Conservation (phyloP, 139 green algal species). For the Ulvella scutata region DNA sequence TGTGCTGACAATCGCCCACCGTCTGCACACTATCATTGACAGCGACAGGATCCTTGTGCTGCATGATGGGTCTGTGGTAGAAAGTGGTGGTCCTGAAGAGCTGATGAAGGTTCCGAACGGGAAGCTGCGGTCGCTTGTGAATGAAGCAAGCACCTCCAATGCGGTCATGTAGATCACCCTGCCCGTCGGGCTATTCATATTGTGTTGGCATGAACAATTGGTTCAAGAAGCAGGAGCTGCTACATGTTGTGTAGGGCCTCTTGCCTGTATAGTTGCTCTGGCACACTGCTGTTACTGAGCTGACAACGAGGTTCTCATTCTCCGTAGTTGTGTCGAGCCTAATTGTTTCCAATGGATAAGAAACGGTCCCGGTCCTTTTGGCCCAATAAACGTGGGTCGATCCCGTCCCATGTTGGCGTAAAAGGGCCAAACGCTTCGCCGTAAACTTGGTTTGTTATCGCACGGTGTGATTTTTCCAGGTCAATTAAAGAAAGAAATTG, state of each 20-base stretch:
- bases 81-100: not conserved
- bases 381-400: no score
- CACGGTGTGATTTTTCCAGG: no score
- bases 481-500: no score
- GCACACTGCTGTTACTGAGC: no score
- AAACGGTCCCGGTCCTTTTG: no score
- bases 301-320: no score
- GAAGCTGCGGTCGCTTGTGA: not conserved
- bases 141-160: not conserved
- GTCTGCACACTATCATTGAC: slow-evolving; percentile 33
- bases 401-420: no score
- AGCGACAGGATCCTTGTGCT: slow-evolving; percentile 30
- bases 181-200: not conserved
- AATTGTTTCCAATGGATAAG: no score
- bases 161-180: not conserved
- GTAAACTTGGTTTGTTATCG: no score
- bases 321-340: no score
- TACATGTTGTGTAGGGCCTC: not conserved
- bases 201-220: not conserved
- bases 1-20: slow-evolving; percentile 38
- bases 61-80: not conserved
- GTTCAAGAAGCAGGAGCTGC: not conserved
- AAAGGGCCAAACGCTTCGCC: no score
- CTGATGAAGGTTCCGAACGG: not conserved
- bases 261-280: not conserved